phyloP scores from a whole-genome alignment of 164 flowering plant species.

The Vitis vinifera region ASM3070453v1 NC_081816.1:9586501-9587000 shows the following conservation, averaged over 20 bases:
- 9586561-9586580: conserved; percentile 91
- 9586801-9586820: conserved; percentile 56
- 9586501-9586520: not conserved
- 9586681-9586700: not conserved
- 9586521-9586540: conserved; percentile 69
- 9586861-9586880: conserved; percentile 53
- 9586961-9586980: no score
- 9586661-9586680: conserved; percentile 77
- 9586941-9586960: no score
- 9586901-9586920: no score
- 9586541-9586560: conserved; percentile 82
- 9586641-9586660: conserved; percentile 65
- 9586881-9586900: no score
- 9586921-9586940: no score
- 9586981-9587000: no score
- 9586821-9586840: conserved; percentile 84
- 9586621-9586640: conserved; percentile 63
- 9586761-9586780: not conserved
- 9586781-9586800: conserved; percentile 45
- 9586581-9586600: conserved; percentile 82
- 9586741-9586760: not conserved
- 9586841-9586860: conserved; percentile 79
- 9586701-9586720: no score
- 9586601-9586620: conserved; percentile 75
- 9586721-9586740: not conserved